A percentile compares a stretch with the other conserved stretches of the same genome.
Conservation (phyloP, 208 protist genomes). For the Trypanosoma platydactyli region DNA sequence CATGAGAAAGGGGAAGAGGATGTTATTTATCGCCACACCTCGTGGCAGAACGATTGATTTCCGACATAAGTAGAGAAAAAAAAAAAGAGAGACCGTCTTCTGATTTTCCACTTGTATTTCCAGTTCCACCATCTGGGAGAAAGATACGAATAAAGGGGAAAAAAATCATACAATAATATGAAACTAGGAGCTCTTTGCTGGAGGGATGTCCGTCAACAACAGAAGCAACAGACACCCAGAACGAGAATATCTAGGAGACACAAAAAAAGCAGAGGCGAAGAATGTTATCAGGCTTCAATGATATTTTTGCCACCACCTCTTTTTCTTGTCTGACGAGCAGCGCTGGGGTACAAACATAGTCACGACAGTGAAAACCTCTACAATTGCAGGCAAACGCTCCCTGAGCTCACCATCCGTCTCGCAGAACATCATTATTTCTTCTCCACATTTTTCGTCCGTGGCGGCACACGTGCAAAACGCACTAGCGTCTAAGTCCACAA, state of each 20-base stretch:
- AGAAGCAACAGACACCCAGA: neutral
- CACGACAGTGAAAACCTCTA: conserved; percentile 58
- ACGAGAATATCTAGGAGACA: neutral
- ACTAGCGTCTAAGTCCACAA: conserved; percentile 46
- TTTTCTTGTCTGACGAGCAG: neutral
- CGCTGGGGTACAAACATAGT: conserved; percentile 44
- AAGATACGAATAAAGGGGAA: conserved; percentile 5
- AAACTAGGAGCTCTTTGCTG: neutral
- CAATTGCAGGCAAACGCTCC: conserved; percentile 64
- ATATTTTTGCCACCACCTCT: neutral
- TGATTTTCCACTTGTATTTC: too few relatives aligned
- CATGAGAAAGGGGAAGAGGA: too few relatives aligned
- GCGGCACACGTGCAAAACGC: neutral
- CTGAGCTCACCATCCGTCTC: conserved; percentile 80
- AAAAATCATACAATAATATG: conserved; percentile 2
- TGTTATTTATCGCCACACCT: too few relatives aligned
- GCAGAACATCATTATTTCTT: conserved; percentile 21
- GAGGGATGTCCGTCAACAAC: neutral
- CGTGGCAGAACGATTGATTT: too few relatives aligned
- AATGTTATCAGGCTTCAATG: neutral
- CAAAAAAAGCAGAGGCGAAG: conserved; percentile 26
- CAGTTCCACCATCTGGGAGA: too few relatives aligned
- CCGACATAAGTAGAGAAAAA: too few relatives aligned
- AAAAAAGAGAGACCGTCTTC: too few relatives aligned
- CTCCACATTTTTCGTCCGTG: neutral